Conservation (phyloP, 1,284 basidiomycete genomes). For the Pseudomicrostroma phylloplanum region DNA sequence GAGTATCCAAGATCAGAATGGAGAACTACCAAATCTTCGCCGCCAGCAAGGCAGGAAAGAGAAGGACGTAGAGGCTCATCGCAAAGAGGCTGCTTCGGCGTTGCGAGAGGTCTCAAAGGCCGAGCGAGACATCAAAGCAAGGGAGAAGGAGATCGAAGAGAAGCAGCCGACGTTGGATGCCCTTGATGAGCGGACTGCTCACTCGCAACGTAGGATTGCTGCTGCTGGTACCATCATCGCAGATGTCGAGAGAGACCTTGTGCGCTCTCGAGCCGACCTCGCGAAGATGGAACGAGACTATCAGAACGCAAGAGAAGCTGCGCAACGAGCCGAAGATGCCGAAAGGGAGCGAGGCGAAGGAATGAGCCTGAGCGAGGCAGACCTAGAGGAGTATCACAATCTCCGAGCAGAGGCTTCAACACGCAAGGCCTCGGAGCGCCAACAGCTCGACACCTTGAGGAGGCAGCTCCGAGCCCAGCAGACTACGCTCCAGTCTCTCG, state of each 20-base stretch:
- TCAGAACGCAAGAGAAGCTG: constrained; percentile 58
- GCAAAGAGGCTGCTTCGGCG: constrained; percentile 71
- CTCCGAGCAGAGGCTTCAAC: constrained; percentile 61
- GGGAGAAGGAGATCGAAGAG: constrained; percentile 73
- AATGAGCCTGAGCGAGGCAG: constrained; percentile 71
- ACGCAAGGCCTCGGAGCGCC: constrained; percentile 76
- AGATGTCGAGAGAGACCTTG: constrained; percentile 65
- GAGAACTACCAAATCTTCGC: constrained; percentile 22
- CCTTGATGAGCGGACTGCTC: constrained; percentile 77
- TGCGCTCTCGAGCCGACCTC: constrained; percentile 61
- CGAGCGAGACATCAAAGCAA: constrained; percentile 71
- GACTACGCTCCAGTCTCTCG: constrained; percentile 58
- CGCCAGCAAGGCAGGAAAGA: constrained; percentile 57
- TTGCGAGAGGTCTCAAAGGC: constrained; percentile 67
- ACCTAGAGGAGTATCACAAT: constrained; percentile 74
- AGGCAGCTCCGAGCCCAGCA: constrained; percentile 72
- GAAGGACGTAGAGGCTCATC: constrained; percentile 65
- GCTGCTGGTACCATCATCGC: constrained; percentile 64
- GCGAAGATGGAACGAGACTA: constrained; percentile 65
- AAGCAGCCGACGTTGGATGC: constrained; percentile 39
- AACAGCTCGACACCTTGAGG: constrained; percentile 71
- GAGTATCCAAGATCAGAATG: constrained; percentile 34
- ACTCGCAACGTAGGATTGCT: constrained; percentile 69
- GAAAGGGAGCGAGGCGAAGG: constrained; percentile 54
- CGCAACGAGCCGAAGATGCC: constrained; percentile 63